Base-by-base conservation (phyloP, 2,329 filamentous ascomycete species). In the Hypocreales sp. region DNA sequence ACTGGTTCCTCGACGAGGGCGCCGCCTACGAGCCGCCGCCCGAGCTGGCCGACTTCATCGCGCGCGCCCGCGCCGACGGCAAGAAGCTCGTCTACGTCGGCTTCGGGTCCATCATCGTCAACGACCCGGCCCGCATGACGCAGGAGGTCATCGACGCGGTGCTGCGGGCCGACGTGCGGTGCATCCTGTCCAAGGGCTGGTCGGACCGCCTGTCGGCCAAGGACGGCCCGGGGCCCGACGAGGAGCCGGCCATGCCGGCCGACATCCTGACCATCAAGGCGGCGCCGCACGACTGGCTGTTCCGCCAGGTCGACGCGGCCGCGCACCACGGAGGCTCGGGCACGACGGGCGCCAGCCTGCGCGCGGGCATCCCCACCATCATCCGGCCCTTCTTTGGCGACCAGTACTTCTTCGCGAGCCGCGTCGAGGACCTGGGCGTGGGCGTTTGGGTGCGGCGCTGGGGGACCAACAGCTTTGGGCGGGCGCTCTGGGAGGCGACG, bases 321-420 rank as follows among this genome's bases (percentile, higher is more conserved):
- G 83, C 81, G 7, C 90, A 98, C 47, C 90, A 98, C 45, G 90
- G 90, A 25, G 90, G 90, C 5, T 82, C 84, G 5, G 90, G 90
- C 2, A 98, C 90, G 0, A 98, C 90, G 0, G 90, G 90, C 2
- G 90, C 90, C 1, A 92, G 83, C 49, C 60, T 98, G 26, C 69
- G 90, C 28, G 86, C 86, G 1, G 90, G 90, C 3, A 72, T 93
- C 5, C 90, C 90, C 0, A 95, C 90, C 1, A 86, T 98, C 36
- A 79, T 95, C 46, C 81, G 87, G 34, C 90, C 90, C 0, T 98
- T 95, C 60, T 98, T 98, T 46, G 90, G 90, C 5, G 90, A 98
- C 42, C 90, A 98, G 47, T 94, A 79, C 62, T 98, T 98, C 61
- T 95, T 92, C 42, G 90, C 84, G 6, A 71, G 66, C 17, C 69